Evolutionary conservation across 179 eudicot species (phyloP).

Genomic region (Nepenthes alata): DNA sequence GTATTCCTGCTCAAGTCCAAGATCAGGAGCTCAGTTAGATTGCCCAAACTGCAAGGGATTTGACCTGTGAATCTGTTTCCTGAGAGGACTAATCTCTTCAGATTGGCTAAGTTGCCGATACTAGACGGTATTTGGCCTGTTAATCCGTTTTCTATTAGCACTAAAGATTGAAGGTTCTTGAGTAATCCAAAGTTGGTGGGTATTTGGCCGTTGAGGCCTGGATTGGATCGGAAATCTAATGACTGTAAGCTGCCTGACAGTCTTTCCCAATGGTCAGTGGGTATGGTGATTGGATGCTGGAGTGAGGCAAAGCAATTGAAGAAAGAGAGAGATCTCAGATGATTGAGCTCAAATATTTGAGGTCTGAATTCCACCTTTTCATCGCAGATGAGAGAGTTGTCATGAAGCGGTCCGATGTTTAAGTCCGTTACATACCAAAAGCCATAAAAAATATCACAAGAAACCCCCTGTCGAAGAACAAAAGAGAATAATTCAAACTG

Average conservation of each 20-base stretch:
- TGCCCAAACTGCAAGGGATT: slow-evolving; percentile 42
- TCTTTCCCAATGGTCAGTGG: slow-evolving; percentile 40
- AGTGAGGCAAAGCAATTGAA: slow-evolving; percentile 46
- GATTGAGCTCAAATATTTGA: slow-evolving; percentile 43
- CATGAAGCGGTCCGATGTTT: slow-evolving; percentile 63
- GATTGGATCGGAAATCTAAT: slow-evolving; percentile 67
- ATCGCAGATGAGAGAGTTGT: slow-evolving; percentile 61
- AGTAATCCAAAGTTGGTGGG: slow-evolving; percentile 47
- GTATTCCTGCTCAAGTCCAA: slow-evolving; percentile 65
- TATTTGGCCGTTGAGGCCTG: slow-evolving; percentile 43
- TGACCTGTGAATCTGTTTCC: slow-evolving; percentile 41
- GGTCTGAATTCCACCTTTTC: slow-evolving; percentile 38
- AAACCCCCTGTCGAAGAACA: slow-evolving; percentile 57
- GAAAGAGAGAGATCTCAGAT: slow-evolving; percentile 60
- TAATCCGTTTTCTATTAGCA: slow-evolving; percentile 52
- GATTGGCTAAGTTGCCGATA: slow-evolving; percentile 39
- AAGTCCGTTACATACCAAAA: slow-evolving; percentile 73
- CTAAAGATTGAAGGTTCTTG: slow-evolving; percentile 52
- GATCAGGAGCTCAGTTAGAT: slow-evolving; percentile 48
- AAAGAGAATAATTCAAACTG: neutral
- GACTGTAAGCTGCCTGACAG: slow-evolving; percentile 40
- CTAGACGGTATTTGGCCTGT: slow-evolving; percentile 40
- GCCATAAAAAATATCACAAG: slow-evolving; percentile 72
- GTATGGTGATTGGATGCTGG: slow-evolving; percentile 28
- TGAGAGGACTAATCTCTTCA: slow-evolving; percentile 52